These are phyloP conservation scores for Cardiosporidium cionae DNA, from an alignment of 169 alveolate genomes.

Conservation along the genomic window DNA sequence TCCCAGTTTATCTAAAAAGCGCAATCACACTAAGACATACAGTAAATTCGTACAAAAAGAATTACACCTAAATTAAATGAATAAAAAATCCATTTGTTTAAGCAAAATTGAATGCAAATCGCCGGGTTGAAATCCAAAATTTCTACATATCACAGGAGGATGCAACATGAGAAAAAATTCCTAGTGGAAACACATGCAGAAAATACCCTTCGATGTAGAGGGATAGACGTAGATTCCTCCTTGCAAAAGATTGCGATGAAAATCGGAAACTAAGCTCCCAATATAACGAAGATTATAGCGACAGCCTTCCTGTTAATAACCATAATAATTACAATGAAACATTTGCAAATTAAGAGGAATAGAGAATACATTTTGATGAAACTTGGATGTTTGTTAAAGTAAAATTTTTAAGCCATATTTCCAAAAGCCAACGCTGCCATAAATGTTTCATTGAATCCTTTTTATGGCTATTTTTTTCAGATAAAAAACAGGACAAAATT, in stretches of 20 bases:
- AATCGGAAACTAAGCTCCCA: constrained; percentile 59
- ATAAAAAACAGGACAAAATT: too few relatives aligned
- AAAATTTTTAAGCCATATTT: too few relatives aligned
- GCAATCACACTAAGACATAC: neutral
- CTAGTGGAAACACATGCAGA: neutral
- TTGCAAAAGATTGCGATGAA: constrained; percentile 53
- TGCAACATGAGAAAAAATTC: too few relatives aligned
- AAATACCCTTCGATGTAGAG: constrained; percentile 39
- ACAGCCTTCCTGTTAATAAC: too few relatives aligned
- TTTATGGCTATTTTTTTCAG: too few relatives aligned
- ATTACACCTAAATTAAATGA: neutral
- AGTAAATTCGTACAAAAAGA: neutral
- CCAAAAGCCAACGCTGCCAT: too few relatives aligned
- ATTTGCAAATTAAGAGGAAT: neutral
- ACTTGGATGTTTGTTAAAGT: constrained; percentile 11
- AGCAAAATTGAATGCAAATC: too few relatives aligned
- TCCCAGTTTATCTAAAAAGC: constrained; percentile 30
- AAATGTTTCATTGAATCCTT: too few relatives aligned
- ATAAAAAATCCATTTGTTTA: too few relatives aligned
- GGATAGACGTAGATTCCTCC: constrained; percentile 64
- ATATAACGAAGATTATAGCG: constrained; percentile 42
- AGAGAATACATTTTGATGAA: constrained; percentile 6
- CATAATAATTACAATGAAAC: neutral
- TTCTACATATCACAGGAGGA: too few relatives aligned
- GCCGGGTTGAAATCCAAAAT: too few relatives aligned